Conservation (phyloP, 2,329 filamentous ascomycete species). For the Hysterium pulicare region DNA sequence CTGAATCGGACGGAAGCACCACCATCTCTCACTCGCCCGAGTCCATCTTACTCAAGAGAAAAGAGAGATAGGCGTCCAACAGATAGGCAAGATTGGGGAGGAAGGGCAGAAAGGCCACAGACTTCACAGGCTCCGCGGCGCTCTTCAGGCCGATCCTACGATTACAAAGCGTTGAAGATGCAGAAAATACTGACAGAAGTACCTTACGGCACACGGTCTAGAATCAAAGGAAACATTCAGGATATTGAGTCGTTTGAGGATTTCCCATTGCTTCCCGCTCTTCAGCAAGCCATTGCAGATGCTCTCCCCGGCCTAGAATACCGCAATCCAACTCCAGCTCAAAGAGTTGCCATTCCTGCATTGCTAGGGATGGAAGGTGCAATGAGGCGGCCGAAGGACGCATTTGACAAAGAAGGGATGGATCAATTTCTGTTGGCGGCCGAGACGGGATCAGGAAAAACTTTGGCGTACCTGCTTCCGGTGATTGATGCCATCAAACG, state of each 20-base stretch:
- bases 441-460: constrained; percentile 97
- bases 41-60: background rate
- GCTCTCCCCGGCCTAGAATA: constrained; percentile 72
- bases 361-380: constrained; percentile 60
- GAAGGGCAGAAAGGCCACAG: constrained; percentile 22
- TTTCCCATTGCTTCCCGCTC: constrained; percentile 68
- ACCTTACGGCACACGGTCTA: constrained; percentile 66
- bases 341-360: constrained; percentile 81
- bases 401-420: constrained; percentile 40
- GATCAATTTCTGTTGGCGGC: constrained; percentile 80
- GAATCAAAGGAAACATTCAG: constrained; percentile 59
- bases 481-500: constrained; percentile 81
- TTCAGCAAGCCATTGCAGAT: constrained; percentile 73
- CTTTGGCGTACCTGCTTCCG: constrained; percentile 85
- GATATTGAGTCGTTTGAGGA: constrained; percentile 76
- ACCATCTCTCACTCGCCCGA: constrained; percentile 16
- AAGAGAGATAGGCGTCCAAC: constrained; percentile 6
- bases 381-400: constrained; percentile 27
- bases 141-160: constrained; percentile 20
- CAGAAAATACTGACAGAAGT: constrained; percentile 74
- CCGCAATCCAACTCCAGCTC: constrained; percentile 80
- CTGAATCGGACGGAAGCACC: constrained; percentile 33
- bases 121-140: constrained; percentile 43
- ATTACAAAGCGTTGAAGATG: constrained; percentile 88
- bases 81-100: constrained; percentile 9